Base-by-base conservation (phyloP, 176 grass and related monocot species). In the Juncus inflexus region DNA sequence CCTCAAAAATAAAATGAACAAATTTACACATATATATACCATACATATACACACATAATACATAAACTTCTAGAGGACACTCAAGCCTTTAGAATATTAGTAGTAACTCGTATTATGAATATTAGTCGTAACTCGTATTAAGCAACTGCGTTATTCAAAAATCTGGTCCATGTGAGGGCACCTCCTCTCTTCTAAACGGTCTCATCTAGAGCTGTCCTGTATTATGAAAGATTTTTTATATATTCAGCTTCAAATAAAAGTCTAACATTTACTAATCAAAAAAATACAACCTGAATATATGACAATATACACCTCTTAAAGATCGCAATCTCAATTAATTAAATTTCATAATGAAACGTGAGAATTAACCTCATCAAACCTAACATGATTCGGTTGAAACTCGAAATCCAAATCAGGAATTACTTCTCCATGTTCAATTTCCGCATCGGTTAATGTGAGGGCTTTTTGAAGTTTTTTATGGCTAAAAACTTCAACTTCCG, bases 401-500 rank as follows among this genome's bases (percentile, higher is more conserved):
- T 78, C 52, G n/a, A 87, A 90, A 51, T 76, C 59, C 5, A 96
- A 58, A 78, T 87, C 87, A n/a, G 91, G 67, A 64, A 87, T 65
- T 11, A 81, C 66, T 28, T 86, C 72, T 2, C 86, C 87, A 57
- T 52, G 60, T 62, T 96, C 91, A 9, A 96, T 76, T 61, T 96
- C 88, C 19, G 85, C 94, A 76, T 97, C 40, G 5, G 94, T 97
- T 14, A 97, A 81, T 62, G 85, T 86, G 7, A 97, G 72, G 19
- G 94, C 94, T 70, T 60, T 69, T 80, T 97, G 94, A 62, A 97
- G 94, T 74, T 92, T 97, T 74, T 52, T 56, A 15, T 81, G 81
- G 52, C 67, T 77, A 80, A 97, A 92, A 50, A 91, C 76, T 75
- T 97, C 94, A 62, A 97, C 77, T 82, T 97, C 92, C 19, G 77